Evolutionary conservation across 352 stramenopile genomes (phyloP).

Genomic region (Pythium periplocum): DNA sequence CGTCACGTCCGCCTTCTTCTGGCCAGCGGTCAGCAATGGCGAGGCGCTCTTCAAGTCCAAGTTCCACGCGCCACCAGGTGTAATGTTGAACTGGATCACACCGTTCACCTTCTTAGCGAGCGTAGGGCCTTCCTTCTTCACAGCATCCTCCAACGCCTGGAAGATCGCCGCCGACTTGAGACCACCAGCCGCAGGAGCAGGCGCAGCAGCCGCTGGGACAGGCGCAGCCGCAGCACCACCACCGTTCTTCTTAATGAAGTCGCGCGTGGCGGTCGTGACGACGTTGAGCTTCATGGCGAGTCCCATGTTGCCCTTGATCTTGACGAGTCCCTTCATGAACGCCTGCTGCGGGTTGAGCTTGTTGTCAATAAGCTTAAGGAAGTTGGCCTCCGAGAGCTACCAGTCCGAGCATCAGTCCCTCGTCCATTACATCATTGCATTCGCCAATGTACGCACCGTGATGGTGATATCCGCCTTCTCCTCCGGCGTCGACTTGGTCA

Average conservation of each 20-base stretch:
- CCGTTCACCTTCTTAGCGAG: constrained; percentile 80
- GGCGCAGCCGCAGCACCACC: constrained; percentile 11
- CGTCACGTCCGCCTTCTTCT: constrained; percentile 75
- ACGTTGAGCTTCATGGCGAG: constrained; percentile 93
- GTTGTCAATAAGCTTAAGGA: constrained; percentile 74
- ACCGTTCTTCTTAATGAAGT: constrained; percentile 73
- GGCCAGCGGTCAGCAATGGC: constrained; percentile 45
- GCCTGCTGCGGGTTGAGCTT: constrained; percentile 92
- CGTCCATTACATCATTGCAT: neutral
- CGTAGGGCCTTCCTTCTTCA: constrained; percentile 44
- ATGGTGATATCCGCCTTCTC: constrained; percentile 79
- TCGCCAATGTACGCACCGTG: constrained; percentile 20
- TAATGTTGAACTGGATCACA: constrained; percentile 76
- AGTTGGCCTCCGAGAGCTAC: constrained; percentile 66
- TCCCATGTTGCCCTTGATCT: constrained; percentile 95
- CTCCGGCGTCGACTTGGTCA: constrained; percentile 30
- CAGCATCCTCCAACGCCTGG: constrained; percentile 48
- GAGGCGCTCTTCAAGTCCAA: constrained; percentile 69
- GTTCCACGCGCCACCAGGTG: constrained; percentile 67
- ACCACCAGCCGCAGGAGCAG: constrained; percentile 11
- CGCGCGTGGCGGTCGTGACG: constrained; percentile 78
- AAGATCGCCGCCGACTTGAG: constrained; percentile 74
- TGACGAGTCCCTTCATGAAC: constrained; percentile 93
- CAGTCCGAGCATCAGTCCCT: neutral
- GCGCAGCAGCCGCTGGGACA: constrained; percentile 10